These are phyloP conservation scores for Calonectria naviculata DNA, from an alignment of 2,329 filamentous ascomycete species.

Conservation along the genomic window DNA sequence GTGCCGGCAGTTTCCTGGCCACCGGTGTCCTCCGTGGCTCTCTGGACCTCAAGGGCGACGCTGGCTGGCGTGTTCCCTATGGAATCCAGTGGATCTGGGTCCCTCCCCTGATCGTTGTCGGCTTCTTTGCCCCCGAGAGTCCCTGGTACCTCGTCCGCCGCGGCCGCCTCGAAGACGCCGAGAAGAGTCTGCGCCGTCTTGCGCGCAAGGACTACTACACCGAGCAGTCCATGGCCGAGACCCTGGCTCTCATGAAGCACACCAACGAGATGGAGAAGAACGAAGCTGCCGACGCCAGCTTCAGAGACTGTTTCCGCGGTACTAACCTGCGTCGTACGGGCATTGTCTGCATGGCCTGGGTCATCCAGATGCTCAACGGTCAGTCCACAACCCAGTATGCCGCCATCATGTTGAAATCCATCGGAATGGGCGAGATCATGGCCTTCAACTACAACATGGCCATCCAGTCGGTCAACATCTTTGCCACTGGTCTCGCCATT, in stretches of 20 bases:
- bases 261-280: slow-evolving; percentile 53
- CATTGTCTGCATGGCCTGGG: slow-evolving; percentile 50
- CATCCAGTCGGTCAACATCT: slow-evolving; percentile 57
- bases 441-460: slow-evolving; percentile 61
- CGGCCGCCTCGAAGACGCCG: slow-evolving; percentile 50
- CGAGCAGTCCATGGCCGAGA: slow-evolving; percentile 50
- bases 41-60: slow-evolving; percentile 49
- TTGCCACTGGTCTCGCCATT: slow-evolving; percentile 54
- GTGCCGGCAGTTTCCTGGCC: slow-evolving; percentile 57
- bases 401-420: slow-evolving; percentile 62
- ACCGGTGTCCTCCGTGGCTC: slow-evolving; percentile 55
- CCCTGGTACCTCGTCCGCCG: slow-evolving; percentile 62
- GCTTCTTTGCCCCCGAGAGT: slow-evolving; percentile 58
- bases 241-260: slow-evolving; percentile 54
- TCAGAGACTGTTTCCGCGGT: slow-evolving; percentile 60
- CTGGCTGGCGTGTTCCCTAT: slow-evolving; percentile 59
- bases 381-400: slow-evolving; percentile 65
- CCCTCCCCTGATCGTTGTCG: slow-evolving; percentile 52
- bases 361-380: slow-evolving; percentile 47
- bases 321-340: slow-evolving; percentile 52
- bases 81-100: slow-evolving; percentile 61
- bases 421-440: slow-evolving; percentile 55
- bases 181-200: slow-evolving; percentile 52
- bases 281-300: slow-evolving; percentile 58
- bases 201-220: slow-evolving; percentile 48